These are phyloP conservation scores for Bothriochloa decipiens DNA, from an alignment of 176 grass and related monocot genomes.

Conservation along the genomic window DNA sequence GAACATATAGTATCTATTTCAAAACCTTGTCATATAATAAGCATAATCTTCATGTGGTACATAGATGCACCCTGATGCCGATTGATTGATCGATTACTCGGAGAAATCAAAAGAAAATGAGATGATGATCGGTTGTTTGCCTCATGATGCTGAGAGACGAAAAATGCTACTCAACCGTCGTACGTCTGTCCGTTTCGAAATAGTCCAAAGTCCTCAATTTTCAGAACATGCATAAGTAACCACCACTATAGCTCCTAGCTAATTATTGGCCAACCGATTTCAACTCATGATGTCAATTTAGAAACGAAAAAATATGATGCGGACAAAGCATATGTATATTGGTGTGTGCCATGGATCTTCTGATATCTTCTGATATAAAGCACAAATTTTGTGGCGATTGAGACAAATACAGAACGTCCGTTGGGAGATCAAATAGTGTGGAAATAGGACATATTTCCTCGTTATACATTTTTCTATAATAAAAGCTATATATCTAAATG, in stretches of 20 bases:
- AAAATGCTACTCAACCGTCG: slow-evolving; percentile 18
- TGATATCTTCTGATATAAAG: not conserved
- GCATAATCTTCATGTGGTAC: not conserved
- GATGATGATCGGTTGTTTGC: not conserved
- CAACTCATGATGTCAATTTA: not conserved
- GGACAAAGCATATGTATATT: not conserved
- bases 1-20: no score
- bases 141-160: slow-evolving; percentile 18
- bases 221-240: slow-evolving; percentile 40
- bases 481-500: no score
- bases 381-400: no score
- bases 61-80: not conserved
- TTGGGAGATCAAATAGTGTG: no score
- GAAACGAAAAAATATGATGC: not conserved
- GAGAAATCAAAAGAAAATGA: not conserved
- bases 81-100: not conserved
- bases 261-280: not conserved
- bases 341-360: not conserved
- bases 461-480: no score
- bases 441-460: no score
- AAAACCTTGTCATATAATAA: no score
- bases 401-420: no score
- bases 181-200: slow-evolving; percentile 13
- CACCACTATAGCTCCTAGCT: not conserved
- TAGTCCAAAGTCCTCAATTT: slow-evolving; percentile 37